Evolutionary conservation across 2,329 filamentous ascomycete species (phyloP).

Genomic region (Phialophora tarda): DNA sequence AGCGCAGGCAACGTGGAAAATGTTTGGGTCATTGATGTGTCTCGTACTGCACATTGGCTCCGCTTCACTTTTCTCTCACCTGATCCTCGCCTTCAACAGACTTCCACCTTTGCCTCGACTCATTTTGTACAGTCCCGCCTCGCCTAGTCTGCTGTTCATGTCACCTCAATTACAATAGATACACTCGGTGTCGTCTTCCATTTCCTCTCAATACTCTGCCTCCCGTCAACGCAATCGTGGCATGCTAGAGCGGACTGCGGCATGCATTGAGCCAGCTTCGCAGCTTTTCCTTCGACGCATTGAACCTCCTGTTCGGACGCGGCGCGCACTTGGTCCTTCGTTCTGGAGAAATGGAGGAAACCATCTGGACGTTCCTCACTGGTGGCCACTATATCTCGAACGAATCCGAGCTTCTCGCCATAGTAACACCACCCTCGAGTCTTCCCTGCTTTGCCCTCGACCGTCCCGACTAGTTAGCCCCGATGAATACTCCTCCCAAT

Average conservation of each 20-base stretch:
- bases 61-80: conserved; percentile 14
- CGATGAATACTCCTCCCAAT: background rate
- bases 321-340: conserved; percentile 44
- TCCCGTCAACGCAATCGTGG: conserved; percentile 41
- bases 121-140: background rate
- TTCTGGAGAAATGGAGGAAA: conserved; percentile 47
- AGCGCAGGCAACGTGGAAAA: conserved; percentile 4
- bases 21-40: conserved; percentile 2
- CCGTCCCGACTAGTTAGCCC: conserved; percentile 6
- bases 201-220: background rate
- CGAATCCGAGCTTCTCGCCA: conserved; percentile 26
- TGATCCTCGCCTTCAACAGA: conserved; percentile 2
- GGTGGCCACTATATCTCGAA: conserved; percentile 45
- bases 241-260: conserved; percentile 59
- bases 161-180: background rate
- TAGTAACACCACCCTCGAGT: conserved; percentile 1
- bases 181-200: background rate
- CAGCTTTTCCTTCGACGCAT: conserved; percentile 52
- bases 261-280: conserved; percentile 57
- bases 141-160: background rate
- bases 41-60: background rate
- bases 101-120: background rate
- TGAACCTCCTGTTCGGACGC: conserved; percentile 47
- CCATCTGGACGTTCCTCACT: conserved; percentile 43
- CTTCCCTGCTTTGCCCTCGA: background rate